Evolutionary conservation across 345 rosid genomes (phyloP), one percentile per base, ranked within the genome.

Genomic region (Leavenworthia alabamica): DNA sequence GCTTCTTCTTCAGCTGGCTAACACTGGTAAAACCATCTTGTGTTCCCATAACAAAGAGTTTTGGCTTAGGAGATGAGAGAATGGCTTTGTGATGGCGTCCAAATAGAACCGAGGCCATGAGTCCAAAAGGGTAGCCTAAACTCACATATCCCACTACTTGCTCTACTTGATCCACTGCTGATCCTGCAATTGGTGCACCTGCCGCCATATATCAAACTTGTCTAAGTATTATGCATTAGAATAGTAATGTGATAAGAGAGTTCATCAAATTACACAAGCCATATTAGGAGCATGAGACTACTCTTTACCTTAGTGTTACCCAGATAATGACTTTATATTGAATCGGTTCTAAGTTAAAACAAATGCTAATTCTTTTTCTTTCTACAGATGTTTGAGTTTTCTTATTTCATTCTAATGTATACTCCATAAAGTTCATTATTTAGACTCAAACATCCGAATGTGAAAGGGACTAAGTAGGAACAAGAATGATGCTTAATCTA

Each of bases 181-280:
- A 88, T 33, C 99, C 99, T 29, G 96, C 88, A 39, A 94, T 88
- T 5, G 97, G 90, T 19, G 99, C 93, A 49, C 99, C 97, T 94
- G 83, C 50, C 44, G 32, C 32, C 15, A 10, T 26, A 48, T 23
- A 37, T 62, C 14, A 22, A 23, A 19, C 22, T 12, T 14, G 43
- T 51, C 60, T 11, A 6, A 16, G 24, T 17, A 40, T 51, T 51
- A n/a, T 39, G 10, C 17, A 20, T n/a, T 0, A 20, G 7, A 29
- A 8, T 22, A 41, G 9, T 3, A 56, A 26, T 24, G 62, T 24
- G 15, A 4, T 29, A 8, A 51, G 13, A 51, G 9, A 8, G 23
- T 40, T 40, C 35, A 56, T 39, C 5, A 3, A 3, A 9, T 7
- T 33, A 33, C 42, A 53, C 58, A 50, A 3, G 8, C 4, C 36